Conservation (phyloP, 2,329 filamentous ascomycete species). For the Arthrinium phaeospermum region DNA sequence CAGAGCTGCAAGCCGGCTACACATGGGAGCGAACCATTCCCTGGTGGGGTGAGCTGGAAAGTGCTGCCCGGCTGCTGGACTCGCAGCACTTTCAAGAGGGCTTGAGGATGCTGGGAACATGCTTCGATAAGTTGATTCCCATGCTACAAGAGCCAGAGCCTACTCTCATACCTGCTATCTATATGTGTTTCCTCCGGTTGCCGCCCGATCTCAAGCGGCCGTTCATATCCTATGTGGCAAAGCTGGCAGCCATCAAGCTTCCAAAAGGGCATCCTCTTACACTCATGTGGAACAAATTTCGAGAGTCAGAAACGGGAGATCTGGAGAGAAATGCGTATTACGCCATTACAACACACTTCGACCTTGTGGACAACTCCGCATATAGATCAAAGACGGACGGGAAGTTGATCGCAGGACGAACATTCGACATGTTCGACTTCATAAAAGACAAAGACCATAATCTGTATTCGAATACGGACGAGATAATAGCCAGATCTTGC, state of each 20-base stretch:
- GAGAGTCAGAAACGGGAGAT: background rate
- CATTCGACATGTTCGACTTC: slow-evolving; percentile 11
- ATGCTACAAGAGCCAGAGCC: slow-evolving; percentile 14
- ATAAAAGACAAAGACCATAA: background rate
- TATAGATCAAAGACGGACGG: background rate
- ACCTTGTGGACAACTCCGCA: background rate
- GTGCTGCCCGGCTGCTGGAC: slow-evolving; percentile 17
- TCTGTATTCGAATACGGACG: background rate
- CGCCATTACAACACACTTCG: background rate
- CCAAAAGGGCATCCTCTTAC: slow-evolving; percentile 2
- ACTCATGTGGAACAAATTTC: slow-evolving; percentile 10
- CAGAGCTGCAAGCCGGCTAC: background rate
- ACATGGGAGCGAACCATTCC: background rate
- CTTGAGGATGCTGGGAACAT: background rate
- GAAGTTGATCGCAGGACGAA: background rate
- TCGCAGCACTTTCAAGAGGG: background rate
- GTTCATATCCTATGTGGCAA: background rate
- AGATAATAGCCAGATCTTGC: background rate
- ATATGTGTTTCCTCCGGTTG: slow-evolving; percentile 1
- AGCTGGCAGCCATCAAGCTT: slow-evolving; percentile 12
- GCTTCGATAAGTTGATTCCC: slow-evolving; percentile 1
- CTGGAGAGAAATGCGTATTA: background rate
- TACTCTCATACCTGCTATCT: background rate
- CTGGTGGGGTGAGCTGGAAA: slow-evolving; percentile 9
- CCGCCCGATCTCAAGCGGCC: slow-evolving; percentile 6